These are phyloP conservation scores for Penicilliopsis zonata DNA, from an alignment of 495 filamentous ascomycete species.

Conservation along the genomic window DNA sequence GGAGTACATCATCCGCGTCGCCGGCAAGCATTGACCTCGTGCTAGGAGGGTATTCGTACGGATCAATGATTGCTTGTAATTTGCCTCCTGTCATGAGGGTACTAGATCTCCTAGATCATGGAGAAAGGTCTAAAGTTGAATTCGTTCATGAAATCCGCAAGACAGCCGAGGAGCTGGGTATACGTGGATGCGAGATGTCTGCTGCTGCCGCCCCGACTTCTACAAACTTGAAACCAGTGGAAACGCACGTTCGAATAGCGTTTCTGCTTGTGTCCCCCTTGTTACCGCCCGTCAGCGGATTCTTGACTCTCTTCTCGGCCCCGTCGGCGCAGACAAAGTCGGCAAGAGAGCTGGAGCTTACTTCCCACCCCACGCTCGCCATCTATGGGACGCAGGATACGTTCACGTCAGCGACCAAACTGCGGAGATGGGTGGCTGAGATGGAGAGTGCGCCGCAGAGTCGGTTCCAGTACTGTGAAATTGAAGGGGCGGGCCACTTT, in stretches of 20 bases:
- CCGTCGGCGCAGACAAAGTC: constrained; percentile 20
- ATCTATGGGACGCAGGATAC: constrained; percentile 71
- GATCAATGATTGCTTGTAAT: constrained; percentile 64
- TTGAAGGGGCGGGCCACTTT: constrained; percentile 69
- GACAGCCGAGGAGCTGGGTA: constrained; percentile 50
- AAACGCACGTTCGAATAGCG: constrained; percentile 22
- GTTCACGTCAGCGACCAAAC: constrained; percentile 58
- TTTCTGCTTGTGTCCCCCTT: constrained; percentile 80
- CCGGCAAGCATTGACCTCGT: constrained; percentile 29
- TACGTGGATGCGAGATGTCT: constrained; percentile 35
- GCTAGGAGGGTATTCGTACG: constrained; percentile 84
- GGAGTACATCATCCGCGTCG: constrained; percentile 19
- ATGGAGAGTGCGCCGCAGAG: constrained; percentile 28
- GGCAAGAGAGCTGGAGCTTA: constrained; percentile 9
- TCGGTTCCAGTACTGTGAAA: constrained; percentile 41
- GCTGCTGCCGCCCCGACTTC: constrained; percentile 3
- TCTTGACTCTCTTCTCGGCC: constrained; percentile 42
- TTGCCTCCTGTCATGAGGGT: constrained; percentile 52
- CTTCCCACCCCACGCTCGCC: constrained; percentile 47
- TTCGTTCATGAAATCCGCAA: constrained; percentile 55
- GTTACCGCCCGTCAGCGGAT: constrained; percentile 46
- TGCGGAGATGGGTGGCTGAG: constrained; percentile 57
- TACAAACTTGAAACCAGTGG: background rate
- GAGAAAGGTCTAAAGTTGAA: too few relatives aligned
- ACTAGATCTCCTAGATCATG: too few relatives aligned